phyloP scores from a whole-genome alignment of 2,329 filamentous ascomycete species.

The Coniochaeta prunicola region DNA sequence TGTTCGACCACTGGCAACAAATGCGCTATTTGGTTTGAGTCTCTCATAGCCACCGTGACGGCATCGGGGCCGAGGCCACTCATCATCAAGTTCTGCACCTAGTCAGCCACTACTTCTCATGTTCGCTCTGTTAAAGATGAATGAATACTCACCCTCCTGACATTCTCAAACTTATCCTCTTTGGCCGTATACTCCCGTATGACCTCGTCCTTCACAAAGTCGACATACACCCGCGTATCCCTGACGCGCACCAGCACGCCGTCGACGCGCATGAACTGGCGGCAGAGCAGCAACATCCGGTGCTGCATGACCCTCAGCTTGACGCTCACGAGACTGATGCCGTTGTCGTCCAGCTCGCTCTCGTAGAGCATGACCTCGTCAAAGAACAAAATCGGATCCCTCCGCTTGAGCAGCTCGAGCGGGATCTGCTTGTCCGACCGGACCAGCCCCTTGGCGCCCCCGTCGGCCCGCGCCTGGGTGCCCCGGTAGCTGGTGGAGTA shows the following conservation, averaged over 20 bases:
- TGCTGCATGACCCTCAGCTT: slow-evolving; percentile 92
- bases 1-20: slow-evolving; percentile 66
- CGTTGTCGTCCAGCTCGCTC: slow-evolving; percentile 96
- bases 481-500: slow-evolving; percentile 87
- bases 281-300: slow-evolving; percentile 73
- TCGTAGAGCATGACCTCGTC: slow-evolving; percentile 96
- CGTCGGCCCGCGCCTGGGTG: slow-evolving; percentile 31
- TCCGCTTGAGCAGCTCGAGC: slow-evolving; percentile 75
- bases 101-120: slow-evolving; percentile 11
- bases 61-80: slow-evolving; percentile 57
- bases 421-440: slow-evolving; percentile 51
- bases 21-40: slow-evolving; percentile 68
- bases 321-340: slow-evolving; percentile 81
- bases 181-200: slow-evolving; percentile 86
- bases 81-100: slow-evolving; percentile 37
- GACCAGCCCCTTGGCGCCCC: background rate
- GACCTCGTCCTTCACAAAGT: slow-evolving; percentile 72
- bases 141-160: slow-evolving; percentile 59
- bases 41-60: slow-evolving; percentile 67
- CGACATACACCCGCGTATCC: slow-evolving; percentile 87
- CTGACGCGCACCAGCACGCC: slow-evolving; percentile 80
- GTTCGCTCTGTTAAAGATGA: slow-evolving; percentile 24
- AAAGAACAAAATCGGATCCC: slow-evolving; percentile 93
- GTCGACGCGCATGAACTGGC: slow-evolving; percentile 90
- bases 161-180: slow-evolving; percentile 71